Evolutionary conservation across 2,329 filamentous ascomycete genomes (phyloP).

Genomic region (Aphanoascus verrucosus): DNA sequence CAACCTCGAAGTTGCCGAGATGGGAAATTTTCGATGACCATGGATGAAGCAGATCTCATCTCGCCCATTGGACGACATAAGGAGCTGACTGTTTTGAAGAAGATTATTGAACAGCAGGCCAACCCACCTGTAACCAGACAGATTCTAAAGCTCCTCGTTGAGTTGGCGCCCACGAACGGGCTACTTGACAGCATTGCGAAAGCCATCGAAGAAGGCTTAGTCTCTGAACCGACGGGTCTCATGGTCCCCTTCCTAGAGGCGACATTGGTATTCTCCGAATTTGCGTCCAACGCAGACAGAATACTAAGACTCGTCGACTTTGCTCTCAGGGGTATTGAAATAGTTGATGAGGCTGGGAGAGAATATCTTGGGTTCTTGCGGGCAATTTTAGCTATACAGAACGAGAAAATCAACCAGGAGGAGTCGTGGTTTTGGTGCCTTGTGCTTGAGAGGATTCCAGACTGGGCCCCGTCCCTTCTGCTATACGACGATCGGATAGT

Average conservation of each 20-base stretch:
- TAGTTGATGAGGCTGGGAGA: constrained; percentile 39
- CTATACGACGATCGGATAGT: constrained; percentile 41
- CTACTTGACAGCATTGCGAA: constrained; percentile 38
- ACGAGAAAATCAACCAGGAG: constrained; percentile 28
- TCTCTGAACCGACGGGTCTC: constrained; percentile 40
- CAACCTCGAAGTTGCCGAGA: constrained; percentile 19
- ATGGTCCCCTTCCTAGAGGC: constrained; percentile 49
- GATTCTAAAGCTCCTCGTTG: constrained; percentile 48
- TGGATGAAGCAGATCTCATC: constrained; percentile 27
- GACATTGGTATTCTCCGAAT: constrained; percentile 44
- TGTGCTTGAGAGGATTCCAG: constrained; percentile 34
- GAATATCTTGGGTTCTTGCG: constrained; percentile 45
- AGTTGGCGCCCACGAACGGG: constrained; percentile 42
- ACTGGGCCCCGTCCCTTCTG: constrained; percentile 45
- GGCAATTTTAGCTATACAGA: constrained; percentile 33
- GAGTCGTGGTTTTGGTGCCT: constrained; percentile 27
- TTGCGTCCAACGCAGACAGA: constrained; percentile 27
- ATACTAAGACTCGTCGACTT: constrained; percentile 32
- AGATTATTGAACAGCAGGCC: constrained; percentile 54
- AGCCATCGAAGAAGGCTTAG: constrained; percentile 47
- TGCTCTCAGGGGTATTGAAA: constrained; percentile 38
- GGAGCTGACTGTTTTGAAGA: constrained; percentile 42
- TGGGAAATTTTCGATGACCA: constrained; percentile 28
- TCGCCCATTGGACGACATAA: constrained; percentile 25
- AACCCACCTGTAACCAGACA: constrained; percentile 42